A percentile compares a stretch with the other conserved stretches of the same genome.
phyloP scores from a whole-genome alignment of 208 protist species.

The Acanthamoeba sp. region DNA sequence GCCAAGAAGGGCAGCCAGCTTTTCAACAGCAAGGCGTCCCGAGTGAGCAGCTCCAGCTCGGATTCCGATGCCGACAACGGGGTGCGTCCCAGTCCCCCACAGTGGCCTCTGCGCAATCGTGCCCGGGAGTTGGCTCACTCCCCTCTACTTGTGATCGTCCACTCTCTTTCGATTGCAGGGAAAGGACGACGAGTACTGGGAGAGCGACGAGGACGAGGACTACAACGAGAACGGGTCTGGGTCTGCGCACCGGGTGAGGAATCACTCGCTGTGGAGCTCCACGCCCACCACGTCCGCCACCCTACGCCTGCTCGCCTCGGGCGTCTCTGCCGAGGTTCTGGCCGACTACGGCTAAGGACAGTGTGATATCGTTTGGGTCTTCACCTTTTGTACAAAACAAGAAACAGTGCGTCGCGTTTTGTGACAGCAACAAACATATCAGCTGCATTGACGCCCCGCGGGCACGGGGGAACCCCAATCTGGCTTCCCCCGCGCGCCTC shows the following conservation, averaged over 20 bases:
- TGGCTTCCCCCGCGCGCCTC: too few species aligned
- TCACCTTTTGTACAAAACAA: background rate
- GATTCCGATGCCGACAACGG: background rate
- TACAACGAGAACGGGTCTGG: background rate
- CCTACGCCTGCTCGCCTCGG: conserved; percentile 9
- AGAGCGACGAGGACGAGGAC: background rate
- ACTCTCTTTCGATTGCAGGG: too few species aligned
- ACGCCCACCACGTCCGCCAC: background rate
- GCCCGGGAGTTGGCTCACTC: too few species aligned
- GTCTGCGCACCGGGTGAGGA: background rate
- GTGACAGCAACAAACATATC: too few species aligned
- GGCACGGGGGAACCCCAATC: too few species aligned
- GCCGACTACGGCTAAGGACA: conserved; percentile 43
- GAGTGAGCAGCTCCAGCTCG: background rate
- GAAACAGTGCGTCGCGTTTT: too few species aligned
- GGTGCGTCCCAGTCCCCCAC: background rate
- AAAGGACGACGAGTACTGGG: conserved; percentile 52
- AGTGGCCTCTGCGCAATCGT: background rate
- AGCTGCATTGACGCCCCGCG: too few species aligned
- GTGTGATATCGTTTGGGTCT: background rate
- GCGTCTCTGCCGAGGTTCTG: background rate
- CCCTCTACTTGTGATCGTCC: too few species aligned
- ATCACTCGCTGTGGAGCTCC: conserved; percentile 6
- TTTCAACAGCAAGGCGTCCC: background rate
- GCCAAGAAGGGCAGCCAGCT: conserved; percentile 21